Evolutionary conservation across 2,329 filamentous ascomycete species (phyloP), one percentile per base, ranked within the genome.

Genomic region (Beauveria pseudobassiana): DNA sequence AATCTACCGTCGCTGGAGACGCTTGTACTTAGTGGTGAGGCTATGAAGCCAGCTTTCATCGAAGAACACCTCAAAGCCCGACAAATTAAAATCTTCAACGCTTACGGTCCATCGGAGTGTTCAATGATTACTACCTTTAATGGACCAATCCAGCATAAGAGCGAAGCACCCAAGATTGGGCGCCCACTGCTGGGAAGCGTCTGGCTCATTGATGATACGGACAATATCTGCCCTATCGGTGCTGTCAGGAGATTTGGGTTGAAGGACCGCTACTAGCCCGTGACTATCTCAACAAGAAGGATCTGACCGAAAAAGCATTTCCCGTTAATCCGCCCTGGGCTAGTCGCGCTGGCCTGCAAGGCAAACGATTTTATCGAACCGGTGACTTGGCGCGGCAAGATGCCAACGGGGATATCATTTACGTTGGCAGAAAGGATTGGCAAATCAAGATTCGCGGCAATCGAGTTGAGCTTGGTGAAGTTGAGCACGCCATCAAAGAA

Each of bases 361-460:
- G 34, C 50, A 52, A 66, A 18, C 69, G 69, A 5, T 63, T 76
- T 8, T 81, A 80, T 65, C 75, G 75, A 62, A 79, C 78, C 1
- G 78, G 78, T 14, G 78, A 81, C 63, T 69, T 80, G 9, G 77
- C 70, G 4, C 69, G 68, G 56, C 78, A 78, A 30, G 67, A 74
- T 45, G 67, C 68, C 0, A 34, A 60, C 22, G 57, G 56, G 1
- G 66, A 67, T 43, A 66, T 80, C 10, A 64, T 73, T 1, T 80
- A 76, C 57, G 66, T 80, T 53, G 81, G 81, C 52, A 74, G 82
- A 26, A 82, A 80, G 64, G 82, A 85, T 64, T 76, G 76, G 0
- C 82, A 85, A 67, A 75, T 85, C 57, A 85, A 85, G 69, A 69
- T 85, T 16, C 75, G 78, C 38, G 85, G 85, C 30, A 83, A 78